Evolutionary conservation across 768 basidiomycete genomes (phyloP), one percentile per base, ranked within the genome.

Genomic region (Cantharellus anzutake): DNA sequence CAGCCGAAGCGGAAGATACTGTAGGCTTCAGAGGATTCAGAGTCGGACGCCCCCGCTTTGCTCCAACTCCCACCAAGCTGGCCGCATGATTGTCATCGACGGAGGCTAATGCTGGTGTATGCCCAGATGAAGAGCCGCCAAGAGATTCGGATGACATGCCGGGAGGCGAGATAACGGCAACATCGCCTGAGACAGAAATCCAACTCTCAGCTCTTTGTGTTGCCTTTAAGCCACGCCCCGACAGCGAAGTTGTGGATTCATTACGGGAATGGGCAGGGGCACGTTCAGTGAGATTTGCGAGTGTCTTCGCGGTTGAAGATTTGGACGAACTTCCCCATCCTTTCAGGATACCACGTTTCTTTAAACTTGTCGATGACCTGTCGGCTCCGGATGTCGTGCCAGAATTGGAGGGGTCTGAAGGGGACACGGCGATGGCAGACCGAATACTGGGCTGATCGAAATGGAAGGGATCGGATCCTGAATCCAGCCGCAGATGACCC

Each of bases 401-500:
- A 11, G 11, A 37, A 37, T 48, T 48, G 44, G 44, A 48, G 11
- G 44, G 44, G 20, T 29, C 44, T 11, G 52, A 11, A 55, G 52
- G 52, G 38, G 52, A 55, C 14, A 11, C 35, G 52, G 52, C 11
- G 7, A 37, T 55, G 11, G 52, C 7, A 14, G 61, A 4, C 34
- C 56, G 61, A 41, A 50, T 39, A 16, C 53, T 51, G n/a, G 84
- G 80, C 64, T 84, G 84, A 68, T 89, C 81, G 69, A 84, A 83
- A 56, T 78, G 76, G 59, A 85, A 72, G 20, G 75, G 74, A 63
- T 78, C 78, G 48, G 76, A 62, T 38, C 68, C 65, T 2, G 69
- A 63, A 61, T 66, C 68, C 40, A 66, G 61, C 56, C 68, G 69
- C 74, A 65, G 72, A 38, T 57, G 56, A 42, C 37, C 56, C 38